Evolutionary conservation across 305 asterid genomes (phyloP).

Genomic region (Caryopteris hybrid): DNA sequence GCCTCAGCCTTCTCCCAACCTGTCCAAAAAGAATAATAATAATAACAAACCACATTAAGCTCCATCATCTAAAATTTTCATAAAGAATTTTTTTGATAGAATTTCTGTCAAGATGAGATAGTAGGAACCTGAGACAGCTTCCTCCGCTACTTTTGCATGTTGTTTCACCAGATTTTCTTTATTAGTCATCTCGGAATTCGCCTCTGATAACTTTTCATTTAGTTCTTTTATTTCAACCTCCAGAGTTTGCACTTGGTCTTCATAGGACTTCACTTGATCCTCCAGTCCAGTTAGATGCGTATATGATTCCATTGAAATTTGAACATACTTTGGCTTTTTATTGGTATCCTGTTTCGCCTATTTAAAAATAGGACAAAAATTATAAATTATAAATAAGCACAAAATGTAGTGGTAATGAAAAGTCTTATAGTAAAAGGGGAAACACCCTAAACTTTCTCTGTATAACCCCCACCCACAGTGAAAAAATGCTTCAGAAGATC

Average conservation of each 20-base stretch:
- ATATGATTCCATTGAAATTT: conserved; percentile 86
- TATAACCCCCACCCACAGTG: background rate
- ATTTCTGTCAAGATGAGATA: too few species aligned
- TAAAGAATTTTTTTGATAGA: too few species aligned
- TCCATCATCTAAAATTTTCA: too few species aligned
- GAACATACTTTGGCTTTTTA: conserved; percentile 90
- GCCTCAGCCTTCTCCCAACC: conserved; percentile 99
- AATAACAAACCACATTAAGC: too few species aligned
- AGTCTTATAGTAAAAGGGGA: background rate
- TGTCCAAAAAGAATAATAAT: conserved; percentile 34
- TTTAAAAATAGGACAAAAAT: conserved; percentile 16
- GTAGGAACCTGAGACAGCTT: conserved; percentile 91
- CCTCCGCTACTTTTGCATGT: conserved; percentile 96
- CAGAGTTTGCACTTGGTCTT: conserved; percentile 48
- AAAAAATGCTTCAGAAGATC: background rate
- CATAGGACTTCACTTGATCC: conserved; percentile 78
- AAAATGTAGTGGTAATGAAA: background rate
- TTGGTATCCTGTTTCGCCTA: conserved; percentile 55
- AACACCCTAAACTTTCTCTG: too few species aligned
- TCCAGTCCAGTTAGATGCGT: conserved; percentile 88
- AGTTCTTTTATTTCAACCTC: conserved; percentile 77
- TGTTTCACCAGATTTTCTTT: conserved; percentile 91
- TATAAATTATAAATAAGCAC: background rate
- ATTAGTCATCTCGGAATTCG: conserved; percentile 60
- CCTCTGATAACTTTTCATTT: conserved; percentile 71